Percentiles rank a stretch among this genome's conserved stretches.
These are phyloP conservation scores for Gymnopilus dilepis DNA, from an alignment of 768 basidiomycete genomes.

Conservation along the genomic window DNA sequence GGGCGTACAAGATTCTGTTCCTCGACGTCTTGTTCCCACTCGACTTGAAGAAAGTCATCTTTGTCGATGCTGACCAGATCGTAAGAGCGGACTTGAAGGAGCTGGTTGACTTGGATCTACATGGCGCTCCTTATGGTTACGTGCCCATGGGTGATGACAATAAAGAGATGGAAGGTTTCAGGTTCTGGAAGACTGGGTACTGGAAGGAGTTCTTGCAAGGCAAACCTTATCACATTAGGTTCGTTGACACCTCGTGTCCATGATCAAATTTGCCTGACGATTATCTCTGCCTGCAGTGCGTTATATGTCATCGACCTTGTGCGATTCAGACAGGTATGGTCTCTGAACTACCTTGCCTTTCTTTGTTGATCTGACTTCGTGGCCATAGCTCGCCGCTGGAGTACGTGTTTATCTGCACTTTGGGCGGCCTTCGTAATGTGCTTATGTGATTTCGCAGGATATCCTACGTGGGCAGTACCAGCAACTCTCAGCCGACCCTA, in stretches of 20 bases:
- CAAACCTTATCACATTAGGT: conserved; percentile 95
- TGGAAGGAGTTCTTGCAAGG: conserved; percentile 90
- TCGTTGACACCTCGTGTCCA: conserved; percentile 23
- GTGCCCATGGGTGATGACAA: conserved; percentile 98
- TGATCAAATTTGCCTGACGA: not conserved
- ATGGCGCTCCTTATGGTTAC: conserved; percentile 94
- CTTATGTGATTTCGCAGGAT: conserved; percentile 53
- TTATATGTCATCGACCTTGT: conserved; percentile 96
- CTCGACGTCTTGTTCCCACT: conserved; percentile 98
- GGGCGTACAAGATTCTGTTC: conserved; percentile 99
- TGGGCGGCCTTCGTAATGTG: not conserved
- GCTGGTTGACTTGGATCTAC: conserved; percentile 89
- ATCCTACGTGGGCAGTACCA: conserved; percentile 93
- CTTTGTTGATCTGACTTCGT: conserved; percentile 13
- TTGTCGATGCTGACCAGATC: conserved; percentile 98
- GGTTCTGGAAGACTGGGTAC: conserved; percentile 98
- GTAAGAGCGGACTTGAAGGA: conserved; percentile 96
- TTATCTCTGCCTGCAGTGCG: conserved; percentile 57
- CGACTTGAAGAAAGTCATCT: conserved; percentile 98
- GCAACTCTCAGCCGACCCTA: conserved; percentile 90
- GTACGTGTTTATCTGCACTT: conserved; percentile 38
- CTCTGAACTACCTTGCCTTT: not conserved
- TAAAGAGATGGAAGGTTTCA: conserved; percentile 93
- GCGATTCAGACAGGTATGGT: conserved; percentile 68
- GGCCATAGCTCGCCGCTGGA: conserved; percentile 57